These are phyloP conservation scores for Geosmithia morbida DNA, from an alignment of 2,329 filamentous ascomycete genomes.

Conservation along the genomic window DNA sequence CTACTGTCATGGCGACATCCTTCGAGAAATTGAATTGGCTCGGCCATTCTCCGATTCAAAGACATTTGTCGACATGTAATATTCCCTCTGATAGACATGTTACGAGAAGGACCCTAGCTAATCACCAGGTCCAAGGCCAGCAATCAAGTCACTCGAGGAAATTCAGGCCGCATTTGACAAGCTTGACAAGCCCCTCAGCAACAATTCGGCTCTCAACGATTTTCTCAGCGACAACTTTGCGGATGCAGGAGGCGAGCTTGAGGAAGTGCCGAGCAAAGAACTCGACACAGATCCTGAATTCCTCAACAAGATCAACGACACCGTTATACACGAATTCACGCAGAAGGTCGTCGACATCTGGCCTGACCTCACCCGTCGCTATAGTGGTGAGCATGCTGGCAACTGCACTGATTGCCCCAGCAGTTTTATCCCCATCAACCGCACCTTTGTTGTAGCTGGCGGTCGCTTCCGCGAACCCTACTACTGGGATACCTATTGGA, in stretches of 20 bases:
- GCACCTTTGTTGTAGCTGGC: slow-evolving; percentile 55
- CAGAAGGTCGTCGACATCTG: slow-evolving; percentile 53
- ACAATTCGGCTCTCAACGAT: slow-evolving; percentile 45
- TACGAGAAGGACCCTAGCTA: neutral
- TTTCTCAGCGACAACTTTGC: slow-evolving; percentile 52
- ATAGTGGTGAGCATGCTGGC: slow-evolving; percentile 26
- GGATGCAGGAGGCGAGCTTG: slow-evolving; percentile 47
- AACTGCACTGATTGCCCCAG: slow-evolving; percentile 46
- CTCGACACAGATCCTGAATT: slow-evolving; percentile 44
- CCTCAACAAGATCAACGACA: slow-evolving; percentile 39
- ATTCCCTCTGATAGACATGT: no score
- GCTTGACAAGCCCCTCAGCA: slow-evolving; percentile 44
- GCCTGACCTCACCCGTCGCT: slow-evolving; percentile 50
- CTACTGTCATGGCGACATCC: slow-evolving; percentile 52
- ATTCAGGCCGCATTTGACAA: slow-evolving; percentile 46
- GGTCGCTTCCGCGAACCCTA: slow-evolving; percentile 59
- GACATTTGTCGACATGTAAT: slow-evolving; percentile 56
- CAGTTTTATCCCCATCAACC: slow-evolving; percentile 52
- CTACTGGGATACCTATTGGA: slow-evolving; percentile 61
- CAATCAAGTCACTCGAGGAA: slow-evolving; percentile 40
- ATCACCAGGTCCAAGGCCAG: slow-evolving; percentile 32
- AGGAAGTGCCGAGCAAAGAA: slow-evolving; percentile 32
- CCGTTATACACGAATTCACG: slow-evolving; percentile 44
- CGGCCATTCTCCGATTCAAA: slow-evolving; percentile 53
- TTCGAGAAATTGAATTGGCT: slow-evolving; percentile 48